phyloP scores from a whole-genome alignment of 768 basidiomycete species.

The Lactarius evosmus region DNA sequence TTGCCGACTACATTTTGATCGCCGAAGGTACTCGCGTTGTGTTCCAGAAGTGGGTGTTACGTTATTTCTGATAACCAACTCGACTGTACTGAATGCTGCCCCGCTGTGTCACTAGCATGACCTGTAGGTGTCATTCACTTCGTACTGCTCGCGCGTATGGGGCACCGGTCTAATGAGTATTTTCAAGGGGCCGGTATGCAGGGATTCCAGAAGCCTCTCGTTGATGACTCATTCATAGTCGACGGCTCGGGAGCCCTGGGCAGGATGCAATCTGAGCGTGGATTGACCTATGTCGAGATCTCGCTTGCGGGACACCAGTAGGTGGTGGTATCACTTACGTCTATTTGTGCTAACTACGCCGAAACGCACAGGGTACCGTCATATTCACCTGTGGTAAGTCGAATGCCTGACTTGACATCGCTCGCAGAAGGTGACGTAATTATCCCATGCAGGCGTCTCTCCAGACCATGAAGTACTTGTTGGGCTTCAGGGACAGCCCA shows the following conservation, averaged over 20 bases:
- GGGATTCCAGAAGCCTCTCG: slow-evolving; percentile 71
- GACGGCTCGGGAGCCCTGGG: slow-evolving; percentile 69
- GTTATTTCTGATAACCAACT: neutral
- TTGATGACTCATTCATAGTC: slow-evolving; percentile 63
- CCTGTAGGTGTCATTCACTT: slow-evolving; percentile 11
- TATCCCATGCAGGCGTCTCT: slow-evolving; percentile 50
- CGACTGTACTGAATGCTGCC: neutral
- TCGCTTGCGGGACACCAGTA: slow-evolving; percentile 70
- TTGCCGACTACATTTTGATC: slow-evolving; percentile 71
- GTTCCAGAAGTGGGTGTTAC: slow-evolving; percentile 38
- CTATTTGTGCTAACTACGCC: neutral
- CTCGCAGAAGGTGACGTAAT: neutral
- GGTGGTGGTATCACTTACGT: slow-evolving; percentile 28
- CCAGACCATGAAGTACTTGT: slow-evolving; percentile 64
- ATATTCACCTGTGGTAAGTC: slow-evolving; percentile 57
- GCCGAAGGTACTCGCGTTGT: slow-evolving; percentile 53
- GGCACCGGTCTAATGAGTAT: neutral
- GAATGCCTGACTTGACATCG: neutral
- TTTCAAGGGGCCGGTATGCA: slow-evolving; percentile 59
- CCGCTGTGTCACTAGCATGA: slow-evolving; percentile 13
- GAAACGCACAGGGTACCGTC: slow-evolving; percentile 52
- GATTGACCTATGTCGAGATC: slow-evolving; percentile 65
- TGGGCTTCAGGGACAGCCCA: slow-evolving; percentile 57
- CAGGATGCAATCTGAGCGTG: slow-evolving; percentile 61
- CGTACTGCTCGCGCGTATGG: neutral